These are phyloP conservation scores for Zychaea mexicana DNA, from an alignment of 371 early-diverging fungal species.

Conservation along the genomic window DNA sequence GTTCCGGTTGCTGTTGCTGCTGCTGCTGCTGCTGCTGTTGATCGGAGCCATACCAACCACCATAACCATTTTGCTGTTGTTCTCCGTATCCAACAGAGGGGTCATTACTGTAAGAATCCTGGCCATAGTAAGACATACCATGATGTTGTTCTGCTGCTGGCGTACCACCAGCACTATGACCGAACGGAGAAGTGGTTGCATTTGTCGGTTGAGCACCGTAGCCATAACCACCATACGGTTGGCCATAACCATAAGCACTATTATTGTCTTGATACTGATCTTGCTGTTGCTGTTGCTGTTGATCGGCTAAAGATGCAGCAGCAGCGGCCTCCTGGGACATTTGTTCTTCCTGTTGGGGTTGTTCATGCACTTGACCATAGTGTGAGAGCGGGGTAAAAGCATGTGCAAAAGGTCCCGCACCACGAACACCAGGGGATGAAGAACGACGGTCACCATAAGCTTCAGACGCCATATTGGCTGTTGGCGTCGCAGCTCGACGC, in stretches of 20 bases:
- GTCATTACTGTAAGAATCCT: background rate
- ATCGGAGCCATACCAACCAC: conserved; percentile 7
- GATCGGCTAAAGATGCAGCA: background rate
- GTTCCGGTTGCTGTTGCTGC: background rate
- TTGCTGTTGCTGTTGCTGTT: conserved; percentile 8
- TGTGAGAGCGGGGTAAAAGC: conserved; percentile 17
- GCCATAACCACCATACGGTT: conserved; percentile 23
- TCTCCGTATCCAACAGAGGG: background rate
- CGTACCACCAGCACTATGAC: conserved; percentile 5
- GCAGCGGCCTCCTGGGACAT: background rate
- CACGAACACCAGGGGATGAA: conserved; percentile 19
- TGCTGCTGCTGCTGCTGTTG: conserved; percentile 4
- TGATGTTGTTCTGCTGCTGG: background rate
- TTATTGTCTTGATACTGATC: background rate
- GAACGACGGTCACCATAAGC: conserved; percentile 13
- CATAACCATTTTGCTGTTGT: conserved; percentile 2
- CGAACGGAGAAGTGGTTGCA: conserved; percentile 38
- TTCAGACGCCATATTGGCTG: conserved; percentile 17
- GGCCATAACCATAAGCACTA: conserved; percentile 18
- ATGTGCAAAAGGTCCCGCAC: conserved; percentile 8
- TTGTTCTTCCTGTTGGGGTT: conserved; percentile 6
- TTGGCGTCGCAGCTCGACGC: conserved; percentile 29
- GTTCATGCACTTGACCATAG: background rate
- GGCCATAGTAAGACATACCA: background rate
- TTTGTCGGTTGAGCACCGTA: conserved; percentile 23